Conservation (phyloP, 768 basidiomycete species). For the Mycena maculata region DNA sequence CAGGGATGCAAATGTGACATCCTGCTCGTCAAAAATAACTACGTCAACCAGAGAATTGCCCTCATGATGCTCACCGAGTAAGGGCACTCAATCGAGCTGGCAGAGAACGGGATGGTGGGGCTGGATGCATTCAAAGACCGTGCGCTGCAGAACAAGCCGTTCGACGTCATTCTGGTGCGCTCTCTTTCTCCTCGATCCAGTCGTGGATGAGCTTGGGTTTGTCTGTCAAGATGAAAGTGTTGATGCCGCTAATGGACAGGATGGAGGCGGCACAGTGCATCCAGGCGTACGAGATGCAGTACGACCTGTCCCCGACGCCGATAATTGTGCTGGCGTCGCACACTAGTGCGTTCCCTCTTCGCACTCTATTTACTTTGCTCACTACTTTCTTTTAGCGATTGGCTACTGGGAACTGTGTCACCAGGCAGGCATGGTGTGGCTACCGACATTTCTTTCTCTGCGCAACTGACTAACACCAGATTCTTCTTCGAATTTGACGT, state of each 20-base stretch:
- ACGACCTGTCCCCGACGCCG: conserved; percentile 75
- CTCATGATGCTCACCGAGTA: conserved; percentile 97
- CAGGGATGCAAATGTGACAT: conserved; percentile 90
- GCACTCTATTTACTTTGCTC: neutral
- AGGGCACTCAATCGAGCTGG: conserved; percentile 93
- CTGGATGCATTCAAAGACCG: conserved; percentile 91
- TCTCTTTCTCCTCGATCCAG: too few species aligned
- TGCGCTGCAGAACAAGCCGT: conserved; percentile 69
- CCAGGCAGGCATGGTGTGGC: conserved; percentile 75
- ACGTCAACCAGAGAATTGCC: conserved; percentile 95
- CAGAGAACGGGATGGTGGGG: conserved; percentile 95
- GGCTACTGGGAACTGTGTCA: conserved; percentile 83
- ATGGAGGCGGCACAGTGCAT: conserved; percentile 97
- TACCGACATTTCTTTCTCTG: neutral
- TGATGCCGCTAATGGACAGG: conserved; percentile 98
- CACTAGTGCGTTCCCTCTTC: conserved; percentile 77
- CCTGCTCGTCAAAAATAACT: conserved; percentile 95
- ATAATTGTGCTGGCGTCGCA: too few species aligned
- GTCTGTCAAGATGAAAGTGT: too few species aligned
- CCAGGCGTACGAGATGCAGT: conserved; percentile 82
- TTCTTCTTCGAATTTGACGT: conserved; percentile 3
- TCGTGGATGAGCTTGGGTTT: too few species aligned
- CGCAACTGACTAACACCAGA: neutral
- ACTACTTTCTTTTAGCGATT: conserved; percentile 71
- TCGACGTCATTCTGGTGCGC: too few species aligned